Conservation (phyloP, 805 yeast genomes). For the Candida namnaoensis region DNA sequence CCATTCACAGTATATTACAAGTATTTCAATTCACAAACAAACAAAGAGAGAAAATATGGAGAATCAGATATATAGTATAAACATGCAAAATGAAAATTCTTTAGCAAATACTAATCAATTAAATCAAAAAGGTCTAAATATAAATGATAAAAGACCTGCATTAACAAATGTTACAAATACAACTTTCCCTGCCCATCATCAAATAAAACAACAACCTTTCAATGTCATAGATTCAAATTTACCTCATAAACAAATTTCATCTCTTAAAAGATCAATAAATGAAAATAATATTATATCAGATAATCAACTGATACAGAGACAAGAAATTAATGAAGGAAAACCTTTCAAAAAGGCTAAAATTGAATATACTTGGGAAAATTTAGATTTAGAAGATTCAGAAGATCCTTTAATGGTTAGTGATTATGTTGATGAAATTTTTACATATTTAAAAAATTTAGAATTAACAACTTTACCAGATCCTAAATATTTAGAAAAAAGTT, state of each 20-base stretch:
- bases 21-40: too few relatives aligned
- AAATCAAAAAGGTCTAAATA: too few relatives aligned
- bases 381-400: slow-evolving; percentile 60
- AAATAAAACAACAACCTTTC: neutral
- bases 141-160: slow-evolving; percentile 12
- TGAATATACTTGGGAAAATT: slow-evolving; percentile 29
- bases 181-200: slow-evolving; percentile 10
- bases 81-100: too few relatives aligned
- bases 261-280: too few relatives aligned
- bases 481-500: slow-evolving; percentile 57
- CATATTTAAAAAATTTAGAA: slow-evolving; percentile 64
- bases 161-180: slow-evolving; percentile 18
- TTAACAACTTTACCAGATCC: slow-evolving; percentile 59
- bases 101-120: too few relatives aligned
- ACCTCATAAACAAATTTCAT: too few relatives aligned
- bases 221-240: neutral
- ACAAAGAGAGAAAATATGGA: too few relatives aligned
- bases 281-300: too few relatives aligned
- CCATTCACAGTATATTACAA: too few relatives aligned
- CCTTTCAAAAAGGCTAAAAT: slow-evolving; percentile 9
- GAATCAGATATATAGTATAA: too few relatives aligned
- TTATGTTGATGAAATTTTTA: slow-evolving; percentile 80
- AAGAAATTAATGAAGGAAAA: slow-evolving; percentile 7
- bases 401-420: slow-evolving; percentile 89
- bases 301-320: neutral